Evolutionary conservation across 2,329 filamentous ascomycete genomes (phyloP).

Genomic region (Arthrobotrys entomopaga): DNA sequence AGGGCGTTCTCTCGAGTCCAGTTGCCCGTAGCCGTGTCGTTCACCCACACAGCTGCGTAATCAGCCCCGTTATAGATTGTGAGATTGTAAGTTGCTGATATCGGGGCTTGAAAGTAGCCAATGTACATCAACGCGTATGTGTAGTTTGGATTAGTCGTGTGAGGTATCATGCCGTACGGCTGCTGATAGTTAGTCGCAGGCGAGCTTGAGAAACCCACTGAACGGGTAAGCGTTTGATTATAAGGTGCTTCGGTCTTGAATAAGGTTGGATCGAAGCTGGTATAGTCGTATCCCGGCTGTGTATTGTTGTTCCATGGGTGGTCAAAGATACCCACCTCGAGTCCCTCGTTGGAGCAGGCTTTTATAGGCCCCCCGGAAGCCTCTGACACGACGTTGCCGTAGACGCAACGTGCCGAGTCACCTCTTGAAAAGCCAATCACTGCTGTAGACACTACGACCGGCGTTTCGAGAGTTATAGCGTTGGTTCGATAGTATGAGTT

Average conservation of each 20-base stretch:
- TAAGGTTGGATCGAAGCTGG: not conserved
- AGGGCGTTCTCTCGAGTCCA: not conserved
- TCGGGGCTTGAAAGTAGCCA: constrained; percentile 1
- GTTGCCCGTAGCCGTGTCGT: not conserved
- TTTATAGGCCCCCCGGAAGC: not conserved
- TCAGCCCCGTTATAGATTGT: not conserved
- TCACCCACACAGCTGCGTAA: not conserved
- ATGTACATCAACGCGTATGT: not conserved
- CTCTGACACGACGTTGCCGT: not conserved
- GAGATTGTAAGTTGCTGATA: not conserved
- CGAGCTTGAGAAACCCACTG: not conserved
- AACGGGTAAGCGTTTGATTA: not conserved
- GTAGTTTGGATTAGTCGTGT: not conserved
- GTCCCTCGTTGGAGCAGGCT: not conserved
- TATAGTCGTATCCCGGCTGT: not conserved
- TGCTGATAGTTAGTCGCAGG: not conserved
- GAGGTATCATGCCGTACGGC: constrained; percentile 6
- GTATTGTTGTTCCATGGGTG: not conserved
- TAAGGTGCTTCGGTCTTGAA: not conserved
- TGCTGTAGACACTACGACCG: not conserved
- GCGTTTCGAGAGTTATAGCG: not conserved
- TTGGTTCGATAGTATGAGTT: not conserved
- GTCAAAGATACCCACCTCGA: constrained; percentile 2
- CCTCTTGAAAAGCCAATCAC: not conserved
- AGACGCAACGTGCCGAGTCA: constrained; percentile 12